phyloP scores from a whole-genome alignment of 306 rosid genomes.

The Cicer pinnatifidum region DNA sequence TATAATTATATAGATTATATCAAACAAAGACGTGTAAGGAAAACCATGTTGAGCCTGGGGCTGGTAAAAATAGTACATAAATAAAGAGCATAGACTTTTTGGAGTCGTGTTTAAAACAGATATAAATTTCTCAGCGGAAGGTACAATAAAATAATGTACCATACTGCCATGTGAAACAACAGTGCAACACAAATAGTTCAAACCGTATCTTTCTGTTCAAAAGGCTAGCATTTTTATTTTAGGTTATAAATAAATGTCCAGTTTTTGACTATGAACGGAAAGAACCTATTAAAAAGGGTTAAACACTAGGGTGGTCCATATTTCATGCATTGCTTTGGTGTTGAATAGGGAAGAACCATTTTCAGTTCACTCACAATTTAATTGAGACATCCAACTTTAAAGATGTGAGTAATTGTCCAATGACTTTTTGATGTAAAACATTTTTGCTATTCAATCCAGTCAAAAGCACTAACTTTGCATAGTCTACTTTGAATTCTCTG shows the following conservation, averaged over 20 bases:
- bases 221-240: constrained; percentile 36
- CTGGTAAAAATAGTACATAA: constrained; percentile 46
- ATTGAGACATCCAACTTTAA: constrained; percentile 26
- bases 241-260: constrained; percentile 41
- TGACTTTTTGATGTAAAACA: constrained; percentile 12
- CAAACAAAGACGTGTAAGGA: constrained; percentile 42
- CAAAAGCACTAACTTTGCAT: constrained; percentile 25
- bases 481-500: constrained; percentile 19
- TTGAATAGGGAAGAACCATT: constrained; percentile 31
- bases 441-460: constrained; percentile 3
- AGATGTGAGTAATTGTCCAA: constrained; percentile 17
- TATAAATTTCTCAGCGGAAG: constrained; percentile 36
- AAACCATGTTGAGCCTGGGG: constrained; percentile 46
- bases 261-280: constrained; percentile 38
- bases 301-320: constrained; percentile 44
- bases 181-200: constrained; percentile 44
- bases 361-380: constrained; percentile 26
- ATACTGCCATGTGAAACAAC: constrained; percentile 68
- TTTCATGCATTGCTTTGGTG: constrained; percentile 24
- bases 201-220: constrained; percentile 43
- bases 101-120: constrained; percentile 42
- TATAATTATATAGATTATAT: constrained; percentile 21
- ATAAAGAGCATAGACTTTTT: constrained; percentile 53
- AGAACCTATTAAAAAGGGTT: constrained; percentile 23
- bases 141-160: constrained; percentile 37